phyloP scores from a whole-genome alignment of 208 protist species.

The Acanthamoeba quina region DNA sequence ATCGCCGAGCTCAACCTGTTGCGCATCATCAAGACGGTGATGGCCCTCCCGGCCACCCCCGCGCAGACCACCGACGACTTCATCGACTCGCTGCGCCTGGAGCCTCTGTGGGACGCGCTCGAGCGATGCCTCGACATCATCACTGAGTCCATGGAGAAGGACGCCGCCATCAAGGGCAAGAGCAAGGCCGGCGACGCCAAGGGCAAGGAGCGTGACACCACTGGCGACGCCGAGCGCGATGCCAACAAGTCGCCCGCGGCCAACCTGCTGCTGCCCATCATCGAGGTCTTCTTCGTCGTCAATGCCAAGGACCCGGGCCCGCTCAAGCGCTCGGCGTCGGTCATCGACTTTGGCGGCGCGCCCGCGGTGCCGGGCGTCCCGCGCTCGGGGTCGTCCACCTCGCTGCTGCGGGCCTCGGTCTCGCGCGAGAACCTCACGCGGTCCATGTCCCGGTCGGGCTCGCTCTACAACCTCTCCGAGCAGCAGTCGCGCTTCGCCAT shows the following conservation, averaged over 20 bases:
- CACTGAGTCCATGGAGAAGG: constrained; percentile 43
- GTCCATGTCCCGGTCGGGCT: constrained; percentile 38
- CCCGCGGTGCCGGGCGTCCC: neutral
- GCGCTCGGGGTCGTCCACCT: neutral
- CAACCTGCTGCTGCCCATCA: constrained; percentile 73
- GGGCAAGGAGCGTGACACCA: neutral
- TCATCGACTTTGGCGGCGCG: constrained; percentile 43
- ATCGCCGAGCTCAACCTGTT: constrained; percentile 66
- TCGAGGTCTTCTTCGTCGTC: constrained; percentile 74
- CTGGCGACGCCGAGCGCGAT: neutral
- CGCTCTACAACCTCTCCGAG: constrained; percentile 53
- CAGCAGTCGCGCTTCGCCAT: constrained; percentile 36
- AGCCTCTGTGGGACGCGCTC: constrained; percentile 70
- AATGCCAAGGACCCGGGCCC: constrained; percentile 71
- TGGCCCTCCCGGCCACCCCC: constrained; percentile 27
- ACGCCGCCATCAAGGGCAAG: constrained; percentile 32
- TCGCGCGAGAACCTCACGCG: constrained; percentile 31
- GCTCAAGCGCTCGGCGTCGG: constrained; percentile 56
- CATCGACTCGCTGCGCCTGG: constrained; percentile 19
- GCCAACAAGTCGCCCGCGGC: constrained; percentile 69
- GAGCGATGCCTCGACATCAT: constrained; percentile 71
- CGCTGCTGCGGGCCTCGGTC: constrained; percentile 9
- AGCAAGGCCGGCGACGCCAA: constrained; percentile 9
- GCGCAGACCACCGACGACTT: constrained; percentile 33
- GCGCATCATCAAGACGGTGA: constrained; percentile 72